phyloP scores from a whole-genome alignment of 2,329 filamentous ascomycete species.

The Penicillium sp. region DNA sequence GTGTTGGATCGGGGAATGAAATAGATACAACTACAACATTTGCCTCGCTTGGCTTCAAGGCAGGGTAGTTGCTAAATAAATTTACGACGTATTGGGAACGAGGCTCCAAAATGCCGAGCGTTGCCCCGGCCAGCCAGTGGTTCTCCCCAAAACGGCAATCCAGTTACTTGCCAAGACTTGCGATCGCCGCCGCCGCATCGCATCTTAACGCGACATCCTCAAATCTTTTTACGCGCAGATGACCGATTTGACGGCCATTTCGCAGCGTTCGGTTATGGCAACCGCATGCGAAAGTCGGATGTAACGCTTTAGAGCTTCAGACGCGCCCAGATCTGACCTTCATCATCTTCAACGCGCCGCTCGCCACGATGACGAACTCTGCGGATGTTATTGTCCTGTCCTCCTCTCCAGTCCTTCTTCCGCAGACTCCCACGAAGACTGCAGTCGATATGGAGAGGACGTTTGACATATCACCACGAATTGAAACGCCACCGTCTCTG shows the following conservation, averaged over 20 bases:
- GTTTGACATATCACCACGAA: slow-evolving; percentile 19
- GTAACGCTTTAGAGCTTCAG: neutral
- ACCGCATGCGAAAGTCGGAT: neutral
- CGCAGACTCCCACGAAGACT: slow-evolving; percentile 31
- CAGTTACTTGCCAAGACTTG: slow-evolving; percentile 36
- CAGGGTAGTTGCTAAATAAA: neutral
- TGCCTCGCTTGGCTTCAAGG: neutral
- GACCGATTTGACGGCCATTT: neutral
- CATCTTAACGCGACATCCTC: neutral
- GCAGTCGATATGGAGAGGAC: slow-evolving; percentile 7
- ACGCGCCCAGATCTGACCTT: neutral
- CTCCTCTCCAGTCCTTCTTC: slow-evolving; percentile 41
- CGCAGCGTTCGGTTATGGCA: neutral
- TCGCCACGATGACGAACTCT: slow-evolving; percentile 38
- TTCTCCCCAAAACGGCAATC: slow-evolving; percentile 30
- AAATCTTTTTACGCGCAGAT: neutral
- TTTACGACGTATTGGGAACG: neutral
- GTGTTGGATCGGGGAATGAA: neutral
- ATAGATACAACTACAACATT: neutral
- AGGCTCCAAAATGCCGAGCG: slow-evolving; percentile 16
- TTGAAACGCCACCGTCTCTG: slow-evolving; percentile 26
- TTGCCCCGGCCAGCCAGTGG: slow-evolving; percentile 34
- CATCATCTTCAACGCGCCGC: slow-evolving; percentile 3
- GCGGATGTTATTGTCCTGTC: slow-evolving; percentile 41
- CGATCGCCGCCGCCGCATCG: slow-evolving; percentile 9